Evolutionary conservation across 139 green algal species (phyloP).

Genomic region (Bryopsis sp.): DNA sequence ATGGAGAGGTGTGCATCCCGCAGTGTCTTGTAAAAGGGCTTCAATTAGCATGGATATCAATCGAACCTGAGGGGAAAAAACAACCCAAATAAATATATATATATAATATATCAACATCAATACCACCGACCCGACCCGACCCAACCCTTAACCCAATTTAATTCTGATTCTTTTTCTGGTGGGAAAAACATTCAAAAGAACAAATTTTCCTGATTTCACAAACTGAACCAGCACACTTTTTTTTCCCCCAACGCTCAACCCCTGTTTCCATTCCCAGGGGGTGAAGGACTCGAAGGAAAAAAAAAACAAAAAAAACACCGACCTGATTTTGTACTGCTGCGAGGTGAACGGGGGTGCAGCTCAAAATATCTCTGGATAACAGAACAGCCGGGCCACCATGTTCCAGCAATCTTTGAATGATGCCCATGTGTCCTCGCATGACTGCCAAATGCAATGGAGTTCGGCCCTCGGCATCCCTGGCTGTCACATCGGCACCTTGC

Average conservation of each 20-base stretch:
- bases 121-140: not conserved
- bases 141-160: too few species aligned
- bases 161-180: too few species aligned
- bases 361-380: conserved; percentile 43
- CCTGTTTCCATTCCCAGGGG: too few species aligned
- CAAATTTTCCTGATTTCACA: too few species aligned
- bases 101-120: too few species aligned
- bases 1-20: conserved; percentile 39
- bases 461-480: conserved; percentile 34
- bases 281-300: too few species aligned
- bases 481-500: conserved; percentile 36
- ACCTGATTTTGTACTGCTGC: conserved; percentile 52
- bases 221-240: too few species aligned
- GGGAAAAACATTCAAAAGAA: too few species aligned
- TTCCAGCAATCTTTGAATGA: conserved; percentile 35
- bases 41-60: conserved; percentile 46
- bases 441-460: conserved; percentile 50
- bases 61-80: conserved; percentile 23
- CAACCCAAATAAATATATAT: too few species aligned
- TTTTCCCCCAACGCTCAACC: too few species aligned
- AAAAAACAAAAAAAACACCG: not conserved
- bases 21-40: conserved; percentile 35
- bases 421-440: conserved; percentile 39
- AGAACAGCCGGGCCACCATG: conserved; percentile 29
- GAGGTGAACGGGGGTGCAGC: conserved; percentile 51